Conservation (phyloP, 495 filamentous ascomycete species). For the Diplogelasinospora grovesii region DNA sequence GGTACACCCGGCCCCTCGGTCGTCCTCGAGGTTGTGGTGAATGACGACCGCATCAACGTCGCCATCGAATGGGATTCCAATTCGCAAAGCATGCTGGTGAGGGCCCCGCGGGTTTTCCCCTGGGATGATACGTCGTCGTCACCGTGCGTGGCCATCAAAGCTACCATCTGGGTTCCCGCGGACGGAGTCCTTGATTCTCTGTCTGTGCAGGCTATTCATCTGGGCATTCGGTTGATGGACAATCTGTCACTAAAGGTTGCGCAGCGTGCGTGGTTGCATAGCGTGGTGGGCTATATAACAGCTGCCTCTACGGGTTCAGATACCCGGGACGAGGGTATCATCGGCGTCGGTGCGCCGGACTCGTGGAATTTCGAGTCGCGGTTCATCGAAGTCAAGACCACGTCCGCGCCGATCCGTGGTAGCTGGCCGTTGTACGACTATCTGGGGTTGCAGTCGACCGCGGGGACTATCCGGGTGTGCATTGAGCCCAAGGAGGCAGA, state of each 20-base stretch:
- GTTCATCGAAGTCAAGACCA: conserved; percentile 27
- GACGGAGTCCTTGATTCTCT: conserved; percentile 22
- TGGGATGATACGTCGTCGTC: conserved; percentile 11
- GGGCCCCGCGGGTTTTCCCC: conserved; percentile 24
- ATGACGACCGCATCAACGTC: conserved; percentile 28
- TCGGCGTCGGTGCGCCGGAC: conserved; percentile 16
- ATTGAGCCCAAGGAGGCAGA: conserved; percentile 29
- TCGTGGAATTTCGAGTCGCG: conserved; percentile 28
- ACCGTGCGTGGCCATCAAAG: conserved; percentile 33
- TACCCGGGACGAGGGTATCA: conserved; percentile 11
- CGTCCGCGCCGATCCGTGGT: conserved; percentile 30
- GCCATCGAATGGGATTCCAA: conserved; percentile 21
- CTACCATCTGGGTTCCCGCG: conserved; percentile 38
- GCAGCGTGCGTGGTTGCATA: conserved; percentile 15
- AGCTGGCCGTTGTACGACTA: conserved; percentile 39
- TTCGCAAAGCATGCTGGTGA: conserved; percentile 25
- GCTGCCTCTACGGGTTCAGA: conserved; percentile 8
- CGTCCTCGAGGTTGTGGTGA: conserved; percentile 31
- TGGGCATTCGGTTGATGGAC: conserved; percentile 34
- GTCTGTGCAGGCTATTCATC: conserved; percentile 23
- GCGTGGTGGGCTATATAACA: conserved; percentile 24
- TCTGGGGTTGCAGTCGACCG: conserved; percentile 28
- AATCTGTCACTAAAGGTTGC: conserved; percentile 30
- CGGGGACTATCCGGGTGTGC: conserved; percentile 30
- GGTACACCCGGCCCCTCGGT: conserved; percentile 20